Evolutionary conservation across 495 filamentous ascomycete genomes (phyloP).

Genomic region (Aspergillus hancockii): DNA sequence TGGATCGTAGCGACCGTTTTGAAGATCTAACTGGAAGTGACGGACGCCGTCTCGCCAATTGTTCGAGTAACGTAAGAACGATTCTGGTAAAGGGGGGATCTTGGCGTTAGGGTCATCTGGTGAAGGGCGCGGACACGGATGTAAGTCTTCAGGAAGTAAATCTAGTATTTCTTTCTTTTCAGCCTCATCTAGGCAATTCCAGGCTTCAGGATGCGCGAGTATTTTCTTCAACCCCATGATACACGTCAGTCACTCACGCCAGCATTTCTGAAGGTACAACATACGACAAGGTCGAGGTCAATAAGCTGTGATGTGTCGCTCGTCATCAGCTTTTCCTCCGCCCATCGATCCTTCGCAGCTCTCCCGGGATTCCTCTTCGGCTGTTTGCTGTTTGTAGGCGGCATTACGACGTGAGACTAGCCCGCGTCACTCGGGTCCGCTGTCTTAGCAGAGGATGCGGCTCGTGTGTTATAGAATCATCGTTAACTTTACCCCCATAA

Average conservation of each 20-base stretch:
- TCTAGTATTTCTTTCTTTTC: conserved; percentile 58
- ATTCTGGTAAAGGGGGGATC: conserved; percentile 41
- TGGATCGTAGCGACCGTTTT: conserved; percentile 60
- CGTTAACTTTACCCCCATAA: conserved; percentile 1
- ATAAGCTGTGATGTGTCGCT: conserved; percentile 56
- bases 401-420: conserved; percentile 24
- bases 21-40: conserved; percentile 62
- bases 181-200: conserved; percentile 54
- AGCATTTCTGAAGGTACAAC: conserved; percentile 17
- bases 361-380: conserved; percentile 39
- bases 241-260: neutral
- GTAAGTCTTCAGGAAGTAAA: conserved; percentile 54
- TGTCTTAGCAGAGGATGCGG: conserved; percentile 25
- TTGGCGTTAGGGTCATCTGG: conserved; percentile 32
- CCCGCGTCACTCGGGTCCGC: conserved; percentile 18
- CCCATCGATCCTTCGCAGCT: conserved; percentile 38
- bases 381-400: conserved; percentile 21
- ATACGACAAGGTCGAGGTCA: conserved; percentile 57
- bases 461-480: conserved; percentile 25
- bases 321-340: conserved; percentile 55
- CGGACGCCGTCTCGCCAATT: conserved; percentile 50
- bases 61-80: conserved; percentile 51
- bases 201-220: conserved; percentile 56
- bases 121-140: conserved; percentile 36
- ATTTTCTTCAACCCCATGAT: conserved; percentile 45